Conservation (phyloP, 1,284 basidiomycete species). For the Irpex sp. region DNA sequence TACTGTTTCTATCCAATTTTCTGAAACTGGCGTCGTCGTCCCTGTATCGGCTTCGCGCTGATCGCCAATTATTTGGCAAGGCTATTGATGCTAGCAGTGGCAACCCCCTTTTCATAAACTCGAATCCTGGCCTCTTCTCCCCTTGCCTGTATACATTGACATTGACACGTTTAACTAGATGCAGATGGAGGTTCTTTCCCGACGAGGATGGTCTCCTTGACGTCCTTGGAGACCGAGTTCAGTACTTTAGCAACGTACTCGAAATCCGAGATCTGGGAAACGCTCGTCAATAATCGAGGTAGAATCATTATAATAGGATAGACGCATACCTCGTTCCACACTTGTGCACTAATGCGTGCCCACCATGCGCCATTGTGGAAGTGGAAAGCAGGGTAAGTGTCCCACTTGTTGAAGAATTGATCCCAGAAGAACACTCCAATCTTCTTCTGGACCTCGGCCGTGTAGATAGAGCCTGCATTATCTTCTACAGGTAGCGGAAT, state of each 20-base stretch:
- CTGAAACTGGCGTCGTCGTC: too few relatives aligned
- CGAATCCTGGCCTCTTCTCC: too few relatives aligned
- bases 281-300: neutral
- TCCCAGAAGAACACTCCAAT: constrained; percentile 32
- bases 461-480: constrained; percentile 15
- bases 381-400: constrained; percentile 41
- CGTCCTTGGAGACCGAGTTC: constrained; percentile 25
- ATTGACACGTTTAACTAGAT: too few relatives aligned
- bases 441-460: constrained; percentile 18
- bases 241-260: constrained; percentile 43
- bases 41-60: too few relatives aligned
- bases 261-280: constrained; percentile 49
- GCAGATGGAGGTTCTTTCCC: neutral
- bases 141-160: too few relatives aligned
- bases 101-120: too few relatives aligned
- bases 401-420: constrained; percentile 40
- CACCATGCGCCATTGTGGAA: constrained; percentile 68
- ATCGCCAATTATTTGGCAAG: too few relatives aligned
- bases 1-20: too few relatives aligned
- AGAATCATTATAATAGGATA: neutral
- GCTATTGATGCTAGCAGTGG: too few relatives aligned
- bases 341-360: constrained; percentile 67
- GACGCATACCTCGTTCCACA: constrained; percentile 57
- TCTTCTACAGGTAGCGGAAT: constrained; percentile 25
- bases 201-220: constrained; percentile 9